Evolutionary conservation across 2,329 filamentous ascomycete species (phyloP), one percentile per base, ranked within the genome.

Genomic region (Pleochaeta shiraiana): DNA sequence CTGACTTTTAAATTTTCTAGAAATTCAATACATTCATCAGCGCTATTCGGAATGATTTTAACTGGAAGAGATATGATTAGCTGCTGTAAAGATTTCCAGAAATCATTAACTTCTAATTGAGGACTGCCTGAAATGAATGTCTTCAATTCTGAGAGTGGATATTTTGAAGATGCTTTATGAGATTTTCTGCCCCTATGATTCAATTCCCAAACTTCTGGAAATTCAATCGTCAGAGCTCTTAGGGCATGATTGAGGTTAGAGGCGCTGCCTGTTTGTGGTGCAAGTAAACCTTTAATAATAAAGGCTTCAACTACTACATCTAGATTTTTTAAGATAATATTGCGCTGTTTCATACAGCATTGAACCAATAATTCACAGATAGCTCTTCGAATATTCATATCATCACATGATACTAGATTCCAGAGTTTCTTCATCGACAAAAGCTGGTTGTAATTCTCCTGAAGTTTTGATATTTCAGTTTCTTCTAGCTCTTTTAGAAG

Each of bases 51-150:
- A 1, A 92, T 72, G 0, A 84, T 73, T 26, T 80, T 76, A 5
- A 71, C 65, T 4, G 85, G 85, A 14, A 88, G 69, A 6, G 72
- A 72, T 28, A 74, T 72, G 62, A 95, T 24, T 30, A 97, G 74
- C 33, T 78, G 76, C 45, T 80, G 77, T 34, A 95, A 73, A 19
- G 81, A 81, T 30, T 78, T 74, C 93, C 93, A 98, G 71, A 85
- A 95, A 11, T 79, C 80, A 3, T 79, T 75, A 0, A 83, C 77
- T 2, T 87, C 86, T n/a, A 84, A 82, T 70, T 96, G 88, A 0
- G 92, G 95, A 2, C 93, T 92, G 70, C 85, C 88, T 67, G 87
- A 84, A 6, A 97, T 77, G 69, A 95, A 93, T 9, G 83, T 77
- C 62, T 82, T 80, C 3, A 98, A 74, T 26, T 85, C 76, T 3